Evolutionary conservation across 2,329 filamentous ascomycete species (phyloP).

Genomic region (Pseudogymnoascus sp.): DNA sequence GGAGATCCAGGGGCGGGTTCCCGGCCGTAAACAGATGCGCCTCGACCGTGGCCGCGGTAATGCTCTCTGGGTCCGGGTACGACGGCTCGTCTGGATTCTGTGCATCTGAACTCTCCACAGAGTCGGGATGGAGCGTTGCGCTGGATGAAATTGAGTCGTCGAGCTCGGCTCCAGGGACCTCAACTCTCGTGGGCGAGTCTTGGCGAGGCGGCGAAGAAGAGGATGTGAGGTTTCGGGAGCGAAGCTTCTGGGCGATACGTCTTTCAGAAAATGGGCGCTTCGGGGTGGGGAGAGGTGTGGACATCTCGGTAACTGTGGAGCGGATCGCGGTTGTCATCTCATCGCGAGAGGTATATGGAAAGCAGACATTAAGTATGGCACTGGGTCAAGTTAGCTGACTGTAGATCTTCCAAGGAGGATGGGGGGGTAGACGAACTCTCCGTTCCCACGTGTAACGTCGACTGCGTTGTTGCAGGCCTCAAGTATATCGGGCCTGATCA

Average conservation of each 20-base stretch:
- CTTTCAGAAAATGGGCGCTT: constrained; percentile 77
- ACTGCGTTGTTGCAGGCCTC: constrained; percentile 82
- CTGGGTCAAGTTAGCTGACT: constrained; percentile 27
- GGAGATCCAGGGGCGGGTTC: constrained; percentile 80
- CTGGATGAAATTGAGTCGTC: constrained; percentile 52
- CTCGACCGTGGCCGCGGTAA: constrained; percentile 74
- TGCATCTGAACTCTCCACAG: constrained; percentile 20
- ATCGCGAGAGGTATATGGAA: constrained; percentile 91
- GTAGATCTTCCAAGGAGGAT: background rate
- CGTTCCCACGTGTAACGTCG: constrained; percentile 80
- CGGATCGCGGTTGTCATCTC: constrained; percentile 90
- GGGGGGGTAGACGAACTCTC: constrained; percentile 46
- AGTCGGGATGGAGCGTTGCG: constrained; percentile 39
- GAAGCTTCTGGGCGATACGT: constrained; percentile 79
- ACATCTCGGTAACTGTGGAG: constrained; percentile 80
- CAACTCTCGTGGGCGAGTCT: constrained; percentile 40
- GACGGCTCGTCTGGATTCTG: constrained; percentile 30
- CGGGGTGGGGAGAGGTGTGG: constrained; percentile 58
- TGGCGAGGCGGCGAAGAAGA: constrained; percentile 20
- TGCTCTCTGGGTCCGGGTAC: constrained; percentile 75
- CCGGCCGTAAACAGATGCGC: constrained; percentile 82
- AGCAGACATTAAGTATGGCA: constrained; percentile 84
- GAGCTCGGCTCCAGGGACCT: constrained; percentile 36
- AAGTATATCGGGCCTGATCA: constrained; percentile 81
- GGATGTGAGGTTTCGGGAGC: constrained; percentile 51